Conservation (phyloP, 2,329 filamentous ascomycete species). For the Fusarium keratoplasticum region DNA sequence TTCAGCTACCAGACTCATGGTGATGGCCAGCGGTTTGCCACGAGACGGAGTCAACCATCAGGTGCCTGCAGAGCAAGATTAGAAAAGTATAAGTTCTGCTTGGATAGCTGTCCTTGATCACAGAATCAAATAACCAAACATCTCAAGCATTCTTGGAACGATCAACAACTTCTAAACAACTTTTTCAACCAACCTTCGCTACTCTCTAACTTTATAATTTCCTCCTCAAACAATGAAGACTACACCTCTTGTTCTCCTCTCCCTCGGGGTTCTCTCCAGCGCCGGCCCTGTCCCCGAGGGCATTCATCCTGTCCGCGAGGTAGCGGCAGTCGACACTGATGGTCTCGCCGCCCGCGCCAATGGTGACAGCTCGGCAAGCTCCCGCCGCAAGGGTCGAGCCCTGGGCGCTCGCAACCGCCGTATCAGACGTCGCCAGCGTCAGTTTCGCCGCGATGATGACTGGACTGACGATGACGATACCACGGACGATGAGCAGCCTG, state of each 20-base stretch:
- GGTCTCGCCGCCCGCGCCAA: neutral
- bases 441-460: neutral
- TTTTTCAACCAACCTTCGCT: neutral
- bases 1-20: neutral
- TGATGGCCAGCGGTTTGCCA: neutral
- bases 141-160: neutral
- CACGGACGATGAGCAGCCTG: neutral
- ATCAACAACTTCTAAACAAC: neutral
- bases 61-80: neutral
- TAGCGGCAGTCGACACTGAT: neutral
- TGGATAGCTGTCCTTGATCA: neutral
- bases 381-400: neutral
- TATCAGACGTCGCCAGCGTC: neutral
- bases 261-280: neutral
- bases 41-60: neutral
- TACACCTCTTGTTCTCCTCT: neutral
- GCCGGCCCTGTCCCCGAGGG: neutral
- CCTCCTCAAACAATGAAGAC: neutral
- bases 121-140: neutral
- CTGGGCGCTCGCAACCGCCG: neutral
- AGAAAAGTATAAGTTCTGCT: neutral
- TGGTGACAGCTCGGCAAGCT: neutral
- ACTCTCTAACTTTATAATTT: neutral
- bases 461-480: neutral
- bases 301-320: neutral